Percentiles rank a stretch among this genome's conserved stretches.
Conservation (phyloP, 2,329 filamentous ascomycete species). For the Paramyrothecium roridum region DNA sequence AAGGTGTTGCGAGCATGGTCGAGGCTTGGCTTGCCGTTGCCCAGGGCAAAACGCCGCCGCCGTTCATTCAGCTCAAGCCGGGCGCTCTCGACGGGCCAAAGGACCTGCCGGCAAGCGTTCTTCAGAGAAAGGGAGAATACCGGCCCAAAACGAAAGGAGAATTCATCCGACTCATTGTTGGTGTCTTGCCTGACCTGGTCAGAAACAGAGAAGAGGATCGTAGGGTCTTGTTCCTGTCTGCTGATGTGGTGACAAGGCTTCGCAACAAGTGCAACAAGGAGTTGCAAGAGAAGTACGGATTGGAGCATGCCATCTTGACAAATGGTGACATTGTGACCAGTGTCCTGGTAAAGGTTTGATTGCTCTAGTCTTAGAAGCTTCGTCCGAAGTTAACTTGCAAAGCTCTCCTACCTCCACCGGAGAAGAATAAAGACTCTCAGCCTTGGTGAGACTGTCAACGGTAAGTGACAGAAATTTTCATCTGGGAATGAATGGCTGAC, state of each 20-base stretch:
- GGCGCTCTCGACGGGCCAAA: constrained; percentile 7
- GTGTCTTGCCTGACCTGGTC: constrained; percentile 7
- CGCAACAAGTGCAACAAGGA: constrained; percentile 6
- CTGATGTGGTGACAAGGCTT: constrained; percentile 1
- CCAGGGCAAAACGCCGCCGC: constrained; percentile 7
- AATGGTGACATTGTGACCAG: constrained; percentile 6
- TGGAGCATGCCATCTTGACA: not conserved
- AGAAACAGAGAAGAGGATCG: constrained; percentile 5
- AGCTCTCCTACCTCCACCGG: constrained; percentile 9
- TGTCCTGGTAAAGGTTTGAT: not conserved
- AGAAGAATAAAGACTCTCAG: constrained; percentile 8
- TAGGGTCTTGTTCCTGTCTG: constrained; percentile 2
- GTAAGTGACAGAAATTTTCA: not conserved
- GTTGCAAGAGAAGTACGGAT: constrained; percentile 2
- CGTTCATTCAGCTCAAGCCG: constrained; percentile 7
- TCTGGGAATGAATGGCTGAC: not conserved
- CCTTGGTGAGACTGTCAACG: constrained; percentile 1
- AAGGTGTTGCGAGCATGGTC: constrained; percentile 13
- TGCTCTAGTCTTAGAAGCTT: not conserved
- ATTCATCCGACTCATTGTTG: constrained; percentile 1
- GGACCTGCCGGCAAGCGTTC: constrained; percentile 5
- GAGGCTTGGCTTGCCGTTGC: constrained; percentile 13
- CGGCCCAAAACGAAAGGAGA: not conserved
- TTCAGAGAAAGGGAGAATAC: constrained; percentile 6
- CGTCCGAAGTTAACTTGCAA: not conserved